These are phyloP conservation scores for Coemansia sp. DNA, from an alignment of 192 early-diverging fungal genomes.

Conservation along the genomic window DNA sequence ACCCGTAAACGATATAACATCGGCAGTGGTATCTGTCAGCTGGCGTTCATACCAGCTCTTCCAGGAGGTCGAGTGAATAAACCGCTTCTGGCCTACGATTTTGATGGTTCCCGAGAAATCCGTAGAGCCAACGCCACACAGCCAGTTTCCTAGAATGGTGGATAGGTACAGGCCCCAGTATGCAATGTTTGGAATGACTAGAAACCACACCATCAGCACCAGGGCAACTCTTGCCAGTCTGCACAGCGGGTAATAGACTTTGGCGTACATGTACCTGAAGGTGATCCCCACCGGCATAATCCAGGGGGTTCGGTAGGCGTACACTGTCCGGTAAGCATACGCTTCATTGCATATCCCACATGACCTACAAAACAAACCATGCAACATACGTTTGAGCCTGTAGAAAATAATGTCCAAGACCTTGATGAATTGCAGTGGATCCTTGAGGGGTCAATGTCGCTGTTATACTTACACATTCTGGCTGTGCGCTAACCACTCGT, in stretches of 20 bases:
- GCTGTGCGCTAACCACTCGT: conserved; percentile 69
- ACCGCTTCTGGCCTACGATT: too few species aligned
- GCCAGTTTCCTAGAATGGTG: too few species aligned
- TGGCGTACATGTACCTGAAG: conserved; percentile 22
- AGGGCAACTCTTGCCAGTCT: neutral
- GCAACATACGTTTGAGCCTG: too few species aligned
- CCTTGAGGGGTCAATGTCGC: neutral
- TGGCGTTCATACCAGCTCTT: too few species aligned
- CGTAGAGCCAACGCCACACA: too few species aligned
- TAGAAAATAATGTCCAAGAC: too few species aligned
- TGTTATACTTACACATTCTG: conserved; percentile 49
- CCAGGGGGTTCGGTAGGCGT: neutral
- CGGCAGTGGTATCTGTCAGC: too few species aligned
- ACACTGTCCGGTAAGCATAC: conserved; percentile 2
- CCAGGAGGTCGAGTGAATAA: too few species aligned
- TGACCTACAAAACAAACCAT: too few species aligned
- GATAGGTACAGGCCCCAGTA: conserved; percentile 44
- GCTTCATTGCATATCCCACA: conserved; percentile 1
- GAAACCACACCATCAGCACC: conserved; percentile 66
- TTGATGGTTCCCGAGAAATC: too few species aligned
- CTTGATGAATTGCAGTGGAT: too few species aligned
- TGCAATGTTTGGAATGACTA: conserved; percentile 65
- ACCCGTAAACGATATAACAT: too few species aligned
- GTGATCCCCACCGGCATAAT: conserved; percentile 20
- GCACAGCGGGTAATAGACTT: conserved; percentile 18